Conservation (phyloP, 2,329 filamentous ascomycete species). For the Cercospora zeae-maydis region DNA sequence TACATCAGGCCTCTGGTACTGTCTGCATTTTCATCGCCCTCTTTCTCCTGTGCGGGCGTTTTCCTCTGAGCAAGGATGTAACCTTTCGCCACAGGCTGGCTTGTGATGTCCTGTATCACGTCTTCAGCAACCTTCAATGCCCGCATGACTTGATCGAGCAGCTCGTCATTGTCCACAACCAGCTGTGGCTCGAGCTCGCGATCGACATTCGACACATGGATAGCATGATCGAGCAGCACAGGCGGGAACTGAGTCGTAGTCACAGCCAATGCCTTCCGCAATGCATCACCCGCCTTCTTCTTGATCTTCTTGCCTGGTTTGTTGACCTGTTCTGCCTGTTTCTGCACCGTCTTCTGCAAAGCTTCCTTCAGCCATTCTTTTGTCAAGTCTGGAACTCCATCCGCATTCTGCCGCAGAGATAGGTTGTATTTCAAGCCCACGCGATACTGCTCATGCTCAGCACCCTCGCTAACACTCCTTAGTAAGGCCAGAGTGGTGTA, state of each 20-base stretch:
- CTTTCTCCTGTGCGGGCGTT: slow-evolving; percentile 23
- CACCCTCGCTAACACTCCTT: slow-evolving; percentile 73
- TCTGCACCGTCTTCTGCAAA: slow-evolving; percentile 63
- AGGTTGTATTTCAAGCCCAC: slow-evolving; percentile 75
- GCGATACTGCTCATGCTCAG: slow-evolving; percentile 77
- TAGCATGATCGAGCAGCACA: slow-evolving; percentile 79
- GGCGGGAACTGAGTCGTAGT: slow-evolving; percentile 88
- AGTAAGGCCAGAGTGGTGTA: slow-evolving; percentile 77
- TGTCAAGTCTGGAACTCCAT: slow-evolving; percentile 70
- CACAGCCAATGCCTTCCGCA: slow-evolving; percentile 76
- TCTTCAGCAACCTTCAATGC: slow-evolving; percentile 68
- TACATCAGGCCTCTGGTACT: slow-evolving; percentile 60
- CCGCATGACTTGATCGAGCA: slow-evolving; percentile 64
- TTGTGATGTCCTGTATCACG: slow-evolving; percentile 66
- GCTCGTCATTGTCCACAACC: slow-evolving; percentile 62
- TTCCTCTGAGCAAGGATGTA: slow-evolving; percentile 76
- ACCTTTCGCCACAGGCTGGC: slow-evolving; percentile 64
- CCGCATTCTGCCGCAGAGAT: slow-evolving; percentile 78
- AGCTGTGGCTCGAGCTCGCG: slow-evolving; percentile 62
- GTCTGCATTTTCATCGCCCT: slow-evolving; percentile 40
- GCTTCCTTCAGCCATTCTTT: slow-evolving; percentile 67
- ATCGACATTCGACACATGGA: slow-evolving; percentile 68
- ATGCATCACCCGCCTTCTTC: slow-evolving; percentile 68
- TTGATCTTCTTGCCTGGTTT: slow-evolving; percentile 62
- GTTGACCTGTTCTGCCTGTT: slow-evolving; percentile 50